Base-by-base conservation (phyloP, 2,329 filamentous ascomycete genomes). In the Samsoniella hepiali region DNA sequence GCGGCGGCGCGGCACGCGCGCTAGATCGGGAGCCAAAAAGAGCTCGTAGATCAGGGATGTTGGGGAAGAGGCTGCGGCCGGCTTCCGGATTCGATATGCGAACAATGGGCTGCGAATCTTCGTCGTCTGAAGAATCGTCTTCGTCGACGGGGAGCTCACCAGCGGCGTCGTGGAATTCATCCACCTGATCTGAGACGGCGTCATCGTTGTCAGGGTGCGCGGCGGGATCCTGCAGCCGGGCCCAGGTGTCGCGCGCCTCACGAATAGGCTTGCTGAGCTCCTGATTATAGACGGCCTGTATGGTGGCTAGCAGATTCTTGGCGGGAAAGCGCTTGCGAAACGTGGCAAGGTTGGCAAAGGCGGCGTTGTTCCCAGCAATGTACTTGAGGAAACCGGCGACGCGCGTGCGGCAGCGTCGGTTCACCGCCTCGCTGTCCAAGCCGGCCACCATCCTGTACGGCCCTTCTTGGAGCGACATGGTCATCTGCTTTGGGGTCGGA, bases 121-220 rank as follows among this genome's bases (percentile, higher is more conserved):
- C 67, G 0, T 74, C 71, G 2, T 69, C 68, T 3, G 66, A 66
- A 1, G 66, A 65, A 8, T 62, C 63, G 8, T 64, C 60, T 2
- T 67, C 63, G 13, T 45, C 34, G 22, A 32, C 11, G 38, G 69
- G 67, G 10, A 68, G 69, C 3, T 67, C 66, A 0, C 72, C 70
- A 1, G 47, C 31, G 22, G 55, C 56, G 62, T 63, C 60, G 9
- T 50, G 44, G 5, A 56, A 62, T 15, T 56, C 60, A 2, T 59
- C 57, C 3, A 17, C 17, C 22, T 11, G 17, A 5, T 47, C 45
- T 11, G 45, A 40, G 38, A 13, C 38, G 38, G 38, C 38, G 38
- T 40, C 38, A 13, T 40, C 38, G 38, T 40, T 40, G 38, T 1
- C 38, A 15, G 38, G 4, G 15, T 15, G 38, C 3, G 38, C 13